Percentiles rank a stretch among this genome's conserved stretches.
phyloP scores from a whole-genome alignment of 2,329 filamentous ascomycete species.

The Beauveria bassiana region DNA sequence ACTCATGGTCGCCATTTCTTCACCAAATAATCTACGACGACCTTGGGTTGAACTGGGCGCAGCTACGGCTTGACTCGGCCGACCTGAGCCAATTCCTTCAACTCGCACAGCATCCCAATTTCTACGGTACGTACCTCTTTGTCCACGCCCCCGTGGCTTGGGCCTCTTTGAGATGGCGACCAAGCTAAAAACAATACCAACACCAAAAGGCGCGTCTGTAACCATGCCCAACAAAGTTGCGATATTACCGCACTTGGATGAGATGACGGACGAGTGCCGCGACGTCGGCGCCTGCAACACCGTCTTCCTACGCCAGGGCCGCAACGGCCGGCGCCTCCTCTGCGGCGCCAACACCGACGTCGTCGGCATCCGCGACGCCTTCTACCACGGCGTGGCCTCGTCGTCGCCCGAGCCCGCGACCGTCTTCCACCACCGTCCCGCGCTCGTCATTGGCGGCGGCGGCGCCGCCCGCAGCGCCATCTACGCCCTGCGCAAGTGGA shows the following conservation, averaged over 20 bases:
- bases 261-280: constrained; percentile 62
- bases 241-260: constrained; percentile 66
- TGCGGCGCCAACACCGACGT: constrained; percentile 79
- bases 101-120: constrained; percentile 48
- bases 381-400: constrained; percentile 46
- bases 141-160: no score
- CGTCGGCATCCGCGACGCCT: constrained; percentile 67
- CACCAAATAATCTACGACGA: constrained; percentile 47
- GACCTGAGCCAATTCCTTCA: constrained; percentile 41
- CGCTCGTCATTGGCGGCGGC: constrained; percentile 68
- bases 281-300: constrained; percentile 77
- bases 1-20: constrained; percentile 47
- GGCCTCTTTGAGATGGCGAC: no score
- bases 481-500: constrained; percentile 64
- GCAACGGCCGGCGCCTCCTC: constrained; percentile 39
- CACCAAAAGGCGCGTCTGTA: constrained; percentile 52
- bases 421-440: constrained; percentile 52
- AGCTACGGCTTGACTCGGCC: constrained; percentile 44
- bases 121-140: constrained; percentile 44
- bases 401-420: constrained; percentile 23
- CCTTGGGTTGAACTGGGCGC: constrained; percentile 42
- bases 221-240: constrained; percentile 81
- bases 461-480: constrained; percentile 72
- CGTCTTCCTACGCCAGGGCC: constrained; percentile 53
- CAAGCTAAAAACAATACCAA: not conserved